phyloP scores from a whole-genome alignment of 345 rosid genomes.

The Acer negundo region DNA sequence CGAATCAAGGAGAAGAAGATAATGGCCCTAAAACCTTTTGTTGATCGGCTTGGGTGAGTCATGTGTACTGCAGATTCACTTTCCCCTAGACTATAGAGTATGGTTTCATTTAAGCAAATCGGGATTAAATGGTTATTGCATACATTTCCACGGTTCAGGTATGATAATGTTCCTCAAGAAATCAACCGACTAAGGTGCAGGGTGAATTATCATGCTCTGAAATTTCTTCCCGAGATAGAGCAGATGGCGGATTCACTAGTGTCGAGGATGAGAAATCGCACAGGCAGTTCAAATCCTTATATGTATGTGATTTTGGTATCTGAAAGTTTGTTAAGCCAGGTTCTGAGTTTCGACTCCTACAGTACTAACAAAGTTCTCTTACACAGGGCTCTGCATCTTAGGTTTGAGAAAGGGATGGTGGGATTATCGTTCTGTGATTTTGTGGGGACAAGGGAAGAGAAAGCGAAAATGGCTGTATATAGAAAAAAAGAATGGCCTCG shows the following conservation, averaged over 20 bases:
- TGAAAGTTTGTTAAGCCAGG: constrained; percentile 23
- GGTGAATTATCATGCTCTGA: constrained; percentile 98
- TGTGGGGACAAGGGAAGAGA: constrained; percentile 98
- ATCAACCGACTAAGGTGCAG: constrained; percentile 98
- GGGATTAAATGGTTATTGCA: constrained; percentile 10
- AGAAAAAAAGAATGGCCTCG: constrained; percentile 99
- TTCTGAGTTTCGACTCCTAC: constrained; percentile 16
- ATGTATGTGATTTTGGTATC: constrained; percentile 56
- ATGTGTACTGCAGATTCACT: constrained; percentile 8
- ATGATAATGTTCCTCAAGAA: constrained; percentile 96
- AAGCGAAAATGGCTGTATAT: constrained; percentile 89
- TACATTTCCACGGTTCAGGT: constrained; percentile 51
- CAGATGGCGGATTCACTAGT: constrained; percentile 88
- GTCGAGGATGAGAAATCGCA: constrained; percentile 94
- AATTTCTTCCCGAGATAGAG: constrained; percentile 91
- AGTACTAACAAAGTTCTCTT: constrained; percentile 20
- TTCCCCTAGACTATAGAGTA: constrained; percentile 1
- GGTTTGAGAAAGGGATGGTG: constrained; percentile 99
- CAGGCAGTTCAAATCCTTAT: constrained; percentile 80
- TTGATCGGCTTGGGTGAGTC: constrained; percentile 95
- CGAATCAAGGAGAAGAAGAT: constrained; percentile 98
- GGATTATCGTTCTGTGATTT: constrained; percentile 98
- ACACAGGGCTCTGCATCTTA: constrained; percentile 97
- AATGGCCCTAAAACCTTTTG: constrained; percentile 99
- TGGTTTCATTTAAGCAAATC: constrained; percentile 12